Percentiles rank a stretch among this genome's conserved stretches.
Conservation (phyloP, 1,284 basidiomycete genomes). For the Rhodotorula mucilaginosa region DNA sequence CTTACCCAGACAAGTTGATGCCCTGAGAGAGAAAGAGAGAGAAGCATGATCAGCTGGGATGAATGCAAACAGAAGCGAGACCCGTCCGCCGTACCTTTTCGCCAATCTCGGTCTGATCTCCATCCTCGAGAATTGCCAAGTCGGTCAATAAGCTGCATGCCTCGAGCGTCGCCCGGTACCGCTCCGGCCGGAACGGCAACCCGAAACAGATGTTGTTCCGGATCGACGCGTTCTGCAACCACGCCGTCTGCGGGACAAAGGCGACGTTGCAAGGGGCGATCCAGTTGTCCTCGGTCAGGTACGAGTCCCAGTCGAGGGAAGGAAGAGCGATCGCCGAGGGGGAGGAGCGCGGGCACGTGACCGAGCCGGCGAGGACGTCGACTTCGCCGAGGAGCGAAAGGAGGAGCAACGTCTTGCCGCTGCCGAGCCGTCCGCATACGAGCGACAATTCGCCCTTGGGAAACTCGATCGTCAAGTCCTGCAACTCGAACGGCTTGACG, state of each 20-base stretch:
- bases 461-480: slow-evolving; percentile 76
- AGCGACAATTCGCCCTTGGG: slow-evolving; percentile 72
- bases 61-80: slow-evolving; percentile 41
- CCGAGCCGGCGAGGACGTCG: slow-evolving; percentile 74
- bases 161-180: slow-evolving; percentile 75
- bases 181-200: slow-evolving; percentile 68
- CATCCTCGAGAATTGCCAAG: slow-evolving; percentile 89
- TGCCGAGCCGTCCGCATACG: slow-evolving; percentile 64
- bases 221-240: slow-evolving; percentile 89
- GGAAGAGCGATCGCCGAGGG: slow-evolving; percentile 68
- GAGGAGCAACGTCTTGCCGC: slow-evolving; percentile 72
- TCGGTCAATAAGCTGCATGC: slow-evolving; percentile 75
- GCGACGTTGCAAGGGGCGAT: slow-evolving; percentile 72
- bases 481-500: slow-evolving; percentile 63
- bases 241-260: slow-evolving; percentile 86
- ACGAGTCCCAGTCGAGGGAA: slow-evolving; percentile 37
- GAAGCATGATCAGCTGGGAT: neutral
- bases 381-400: slow-evolving; percentile 83
- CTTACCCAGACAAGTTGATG: slow-evolving; percentile 73
- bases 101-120: slow-evolving; percentile 87
- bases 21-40: slow-evolving; percentile 18
- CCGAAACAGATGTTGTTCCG: slow-evolving; percentile 92
- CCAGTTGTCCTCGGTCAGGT: slow-evolving; percentile 62
- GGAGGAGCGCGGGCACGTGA: slow-evolving; percentile 76
- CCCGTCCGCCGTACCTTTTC: slow-evolving; percentile 62